phyloP scores from a whole-genome alignment of 495 filamentous ascomycete genomes.

The Penicillium lividum region DNA sequence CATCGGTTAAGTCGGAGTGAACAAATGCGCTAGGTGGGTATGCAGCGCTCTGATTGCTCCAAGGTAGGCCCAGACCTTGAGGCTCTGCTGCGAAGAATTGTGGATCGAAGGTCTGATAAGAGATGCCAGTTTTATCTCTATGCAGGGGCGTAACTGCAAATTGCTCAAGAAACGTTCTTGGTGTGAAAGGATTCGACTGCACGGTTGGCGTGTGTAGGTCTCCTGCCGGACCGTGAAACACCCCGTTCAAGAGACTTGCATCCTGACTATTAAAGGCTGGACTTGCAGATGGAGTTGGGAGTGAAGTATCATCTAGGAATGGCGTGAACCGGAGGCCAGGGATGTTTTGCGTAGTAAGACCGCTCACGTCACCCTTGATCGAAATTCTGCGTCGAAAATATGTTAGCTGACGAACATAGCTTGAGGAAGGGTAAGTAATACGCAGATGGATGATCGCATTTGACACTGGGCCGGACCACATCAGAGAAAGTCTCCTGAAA shows the following conservation, averaged over 20 bases:
- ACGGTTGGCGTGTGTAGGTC: neutral
- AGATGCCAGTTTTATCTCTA: neutral
- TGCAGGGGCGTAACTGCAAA: slow-evolving; percentile 6
- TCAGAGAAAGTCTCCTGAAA: slow-evolving; percentile 4
- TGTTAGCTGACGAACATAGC: neutral
- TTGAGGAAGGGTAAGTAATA: neutral
- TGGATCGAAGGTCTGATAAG: neutral
- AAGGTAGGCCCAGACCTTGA: neutral
- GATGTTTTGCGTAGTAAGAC: neutral
- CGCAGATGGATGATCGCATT: neutral
- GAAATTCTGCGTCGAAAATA: neutral
- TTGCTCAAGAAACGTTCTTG: slow-evolving; percentile 7
- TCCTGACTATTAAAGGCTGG: neutral
- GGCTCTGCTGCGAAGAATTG: neutral
- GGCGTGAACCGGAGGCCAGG: slow-evolving; percentile 4
- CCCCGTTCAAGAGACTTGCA: neutral
- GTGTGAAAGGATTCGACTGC: neutral
- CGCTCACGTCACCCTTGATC: neutral
- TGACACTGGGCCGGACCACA: neutral
- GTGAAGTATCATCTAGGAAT: slow-evolving; percentile 5
- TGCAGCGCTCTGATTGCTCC: neutral
- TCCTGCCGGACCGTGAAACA: neutral
- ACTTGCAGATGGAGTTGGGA: neutral
- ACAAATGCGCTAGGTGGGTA: neutral
- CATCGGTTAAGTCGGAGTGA: neutral